These are phyloP conservation scores for Durotheca rogersii DNA, from an alignment of 495 filamentous ascomycete genomes.

Conservation along the genomic window DNA sequence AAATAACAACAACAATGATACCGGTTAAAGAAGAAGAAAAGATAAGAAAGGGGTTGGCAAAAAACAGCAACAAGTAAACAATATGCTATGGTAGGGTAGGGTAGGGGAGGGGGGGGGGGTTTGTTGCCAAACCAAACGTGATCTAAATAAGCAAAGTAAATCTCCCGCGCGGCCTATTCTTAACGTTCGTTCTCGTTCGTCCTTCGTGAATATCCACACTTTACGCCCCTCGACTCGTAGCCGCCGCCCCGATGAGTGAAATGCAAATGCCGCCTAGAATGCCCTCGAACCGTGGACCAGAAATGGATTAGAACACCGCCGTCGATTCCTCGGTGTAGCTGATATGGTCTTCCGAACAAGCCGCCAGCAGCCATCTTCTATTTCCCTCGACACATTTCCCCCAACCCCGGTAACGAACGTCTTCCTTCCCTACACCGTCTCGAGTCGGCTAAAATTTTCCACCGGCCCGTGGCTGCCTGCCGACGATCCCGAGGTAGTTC, in stretches of 20 bases:
- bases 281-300: conserved; percentile 15
- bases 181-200: conserved; percentile 19
- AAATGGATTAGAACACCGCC: conserved; percentile 25
- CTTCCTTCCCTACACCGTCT: background rate
- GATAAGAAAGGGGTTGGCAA: no score
- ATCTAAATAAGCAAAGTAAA: conserved; percentile 20
- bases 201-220: conserved; percentile 12
- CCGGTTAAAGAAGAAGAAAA: no score
- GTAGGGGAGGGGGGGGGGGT: no score
- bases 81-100: conserved; percentile 22
- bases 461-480: conserved; percentile 15
- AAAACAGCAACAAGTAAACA: conserved; percentile 19
- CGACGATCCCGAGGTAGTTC: conserved; percentile 1
- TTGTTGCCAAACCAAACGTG: conserved; percentile 29
- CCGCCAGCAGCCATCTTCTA: conserved; percentile 33
- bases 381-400: conserved; percentile 14
- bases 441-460: conserved; percentile 3
- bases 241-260: conserved; percentile 21
- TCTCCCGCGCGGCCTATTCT: conserved; percentile 18
- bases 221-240: conserved; percentile 27
- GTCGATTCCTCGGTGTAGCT: conserved; percentile 6
- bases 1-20: no score
- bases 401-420: no score
- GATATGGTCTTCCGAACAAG: conserved; percentile 14
- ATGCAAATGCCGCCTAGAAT: conserved; percentile 29